Conservation (phyloP, 1,139 yeast species). For the Blastobotrys persicus region DNA sequence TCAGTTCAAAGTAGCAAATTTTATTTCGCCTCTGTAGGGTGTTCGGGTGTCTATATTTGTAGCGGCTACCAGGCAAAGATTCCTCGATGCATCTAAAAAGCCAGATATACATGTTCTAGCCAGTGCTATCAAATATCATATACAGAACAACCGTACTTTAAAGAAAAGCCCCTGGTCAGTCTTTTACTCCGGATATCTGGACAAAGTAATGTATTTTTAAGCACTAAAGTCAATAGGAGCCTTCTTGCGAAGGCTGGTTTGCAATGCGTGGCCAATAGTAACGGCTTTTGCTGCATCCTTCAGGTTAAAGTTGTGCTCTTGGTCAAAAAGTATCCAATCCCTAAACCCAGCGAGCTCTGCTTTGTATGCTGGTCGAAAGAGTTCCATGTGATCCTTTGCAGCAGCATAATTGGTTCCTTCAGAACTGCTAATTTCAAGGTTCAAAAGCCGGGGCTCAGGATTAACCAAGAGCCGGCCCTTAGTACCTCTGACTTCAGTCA, state of each 20-base stretch:
- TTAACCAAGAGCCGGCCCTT: conserved; percentile 11
- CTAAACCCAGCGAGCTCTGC: conserved; percentile 18
- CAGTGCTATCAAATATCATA: too few species aligned
- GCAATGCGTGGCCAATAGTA: conserved; percentile 11
- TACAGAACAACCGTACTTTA: neutral
- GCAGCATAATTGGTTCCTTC: conserved; percentile 15
- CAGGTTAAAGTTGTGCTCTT: conserved; percentile 12
- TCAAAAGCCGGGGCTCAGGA: conserved; percentile 19
- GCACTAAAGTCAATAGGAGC: neutral
- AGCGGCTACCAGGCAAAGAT: too few species aligned
- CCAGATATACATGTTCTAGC: too few species aligned
- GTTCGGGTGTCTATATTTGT: too few species aligned
- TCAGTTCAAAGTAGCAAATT: too few species aligned
- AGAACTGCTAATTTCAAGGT: conserved; percentile 15
- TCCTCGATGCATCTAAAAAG: too few species aligned
- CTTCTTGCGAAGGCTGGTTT: neutral
- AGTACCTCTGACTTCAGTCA: conserved; percentile 22
- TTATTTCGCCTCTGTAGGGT: too few species aligned
- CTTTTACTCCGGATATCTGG: neutral
- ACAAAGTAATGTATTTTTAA: neutral
- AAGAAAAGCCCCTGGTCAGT: neutral
- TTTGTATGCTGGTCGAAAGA: conserved; percentile 15
- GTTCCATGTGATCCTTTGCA: conserved; percentile 15
- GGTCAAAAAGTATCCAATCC: conserved; percentile 17
- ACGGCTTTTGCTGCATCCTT: conserved; percentile 21